Percentiles rank a stretch among this genome's conserved stretches.
Evolutionary conservation across 2,329 filamentous ascomycete species (phyloP).

Genomic region (Penicillium palitans): DNA sequence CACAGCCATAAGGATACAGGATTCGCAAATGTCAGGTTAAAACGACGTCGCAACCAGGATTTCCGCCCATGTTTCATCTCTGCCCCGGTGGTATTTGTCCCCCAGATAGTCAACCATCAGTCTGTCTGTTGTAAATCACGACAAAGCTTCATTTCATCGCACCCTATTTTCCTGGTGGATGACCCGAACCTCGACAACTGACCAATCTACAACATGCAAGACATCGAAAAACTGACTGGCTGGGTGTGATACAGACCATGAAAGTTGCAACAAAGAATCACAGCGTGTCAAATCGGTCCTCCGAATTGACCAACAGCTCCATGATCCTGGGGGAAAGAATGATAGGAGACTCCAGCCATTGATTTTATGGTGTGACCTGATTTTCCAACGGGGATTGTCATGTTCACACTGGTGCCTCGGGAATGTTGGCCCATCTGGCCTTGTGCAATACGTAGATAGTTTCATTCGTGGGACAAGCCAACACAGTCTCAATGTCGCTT

Average conservation of each 20-base stretch:
- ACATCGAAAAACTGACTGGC: not conserved
- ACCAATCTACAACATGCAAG: not conserved
- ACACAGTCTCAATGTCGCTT: slow-evolving; percentile 16
- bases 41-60: not conserved
- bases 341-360: slow-evolving; percentile 1
- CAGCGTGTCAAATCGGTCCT: not conserved
- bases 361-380: slow-evolving; percentile 9
- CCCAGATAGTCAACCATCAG: slow-evolving; percentile 8
- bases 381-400: not conserved
- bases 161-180: not conserved
- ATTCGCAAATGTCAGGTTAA: not conserved
- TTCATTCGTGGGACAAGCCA: slow-evolving; percentile 22
- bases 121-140: slow-evolving; percentile 21
- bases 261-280: not conserved
- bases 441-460: slow-evolving; percentile 42
- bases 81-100: slow-evolving; percentile 7
- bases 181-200: not conserved
- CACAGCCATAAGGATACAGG: not conserved
- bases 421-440: slow-evolving; percentile 17
- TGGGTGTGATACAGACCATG: slow-evolving; percentile 1
- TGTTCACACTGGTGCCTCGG: slow-evolving; percentile 14
- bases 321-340: not conserved
- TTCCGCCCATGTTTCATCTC: slow-evolving; percentile 4
- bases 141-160: not conserved
- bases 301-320: not conserved